Conservation (phyloP, 2,329 filamentous ascomycete genomes). For the Penicillium fuscoglaucum region DNA sequence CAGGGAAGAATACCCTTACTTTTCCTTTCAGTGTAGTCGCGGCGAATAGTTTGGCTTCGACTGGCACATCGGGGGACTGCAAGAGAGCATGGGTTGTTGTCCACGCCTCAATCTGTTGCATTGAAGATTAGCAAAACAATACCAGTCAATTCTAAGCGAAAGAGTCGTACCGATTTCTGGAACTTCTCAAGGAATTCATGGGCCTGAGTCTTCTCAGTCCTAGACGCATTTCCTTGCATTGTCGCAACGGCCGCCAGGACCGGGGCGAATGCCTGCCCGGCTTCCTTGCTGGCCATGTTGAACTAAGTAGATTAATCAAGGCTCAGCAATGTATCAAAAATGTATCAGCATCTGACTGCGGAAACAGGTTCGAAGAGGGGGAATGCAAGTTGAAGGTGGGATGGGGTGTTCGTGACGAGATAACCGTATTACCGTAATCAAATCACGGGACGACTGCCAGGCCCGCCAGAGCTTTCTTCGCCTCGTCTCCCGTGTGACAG, state of each 20-base stretch:
- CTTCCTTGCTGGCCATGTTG: conserved; percentile 67
- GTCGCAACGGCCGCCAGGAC: conserved; percentile 86
- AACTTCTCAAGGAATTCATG: conserved; percentile 91
- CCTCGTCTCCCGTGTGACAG: conserved; percentile 6
- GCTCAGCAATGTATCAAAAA: conserved; percentile 13
- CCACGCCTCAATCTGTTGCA: conserved; percentile 78
- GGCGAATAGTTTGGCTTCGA: conserved; percentile 89
- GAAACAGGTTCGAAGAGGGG: conserved; percentile 10
- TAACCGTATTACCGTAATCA: conserved; percentile 25
- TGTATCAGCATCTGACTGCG: conserved; percentile 3
- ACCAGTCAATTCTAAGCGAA: conserved; percentile 15
- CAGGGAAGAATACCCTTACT: conserved; percentile 54
- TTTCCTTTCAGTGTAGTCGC: conserved; percentile 98
- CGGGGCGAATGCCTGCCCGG: conserved; percentile 73
- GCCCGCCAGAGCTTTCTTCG: conserved; percentile 24
- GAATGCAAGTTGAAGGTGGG: conserved; percentile 24
- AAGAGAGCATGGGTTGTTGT: conserved; percentile 81
- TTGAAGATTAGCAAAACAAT: conserved; percentile 21
- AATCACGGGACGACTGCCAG: conserved; percentile 26
- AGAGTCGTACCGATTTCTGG: conserved; percentile 83
- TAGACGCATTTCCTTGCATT: conserved; percentile 81
- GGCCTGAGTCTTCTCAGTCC: conserved; percentile 81
- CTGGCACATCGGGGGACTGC: conserved; percentile 71
- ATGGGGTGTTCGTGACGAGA: conserved; percentile 24
- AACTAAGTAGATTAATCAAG: conserved; percentile 9